Percentiles rank a stretch among this genome's conserved stretches.
Evolutionary conservation across 768 basidiomycete genomes (phyloP).

Genomic region (Russula dissimulans): DNA sequence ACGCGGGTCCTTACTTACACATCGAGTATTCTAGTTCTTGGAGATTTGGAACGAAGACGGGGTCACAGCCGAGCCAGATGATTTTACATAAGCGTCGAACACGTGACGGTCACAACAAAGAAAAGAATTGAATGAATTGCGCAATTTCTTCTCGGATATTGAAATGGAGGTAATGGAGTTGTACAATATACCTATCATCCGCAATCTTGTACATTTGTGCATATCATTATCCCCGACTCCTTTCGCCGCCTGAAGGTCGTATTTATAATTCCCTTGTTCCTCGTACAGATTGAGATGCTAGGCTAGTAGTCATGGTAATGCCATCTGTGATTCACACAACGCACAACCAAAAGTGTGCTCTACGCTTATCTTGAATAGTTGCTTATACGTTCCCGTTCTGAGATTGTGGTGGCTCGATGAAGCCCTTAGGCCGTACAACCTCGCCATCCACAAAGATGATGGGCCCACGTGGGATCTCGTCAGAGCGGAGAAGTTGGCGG

Average conservation of each 20-base stretch:
- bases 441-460: constrained; percentile 40
- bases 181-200: not conserved
- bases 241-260: not conserved
- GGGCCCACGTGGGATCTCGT: constrained; percentile 48
- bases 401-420: not conserved
- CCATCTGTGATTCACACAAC: not conserved
- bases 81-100: constrained; percentile 11
- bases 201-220: constrained; percentile 8
- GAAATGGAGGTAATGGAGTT: not conserved
- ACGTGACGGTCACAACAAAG: not conserved
- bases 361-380: not conserved
- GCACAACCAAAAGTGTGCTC: not conserved
- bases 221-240: constrained; percentile 14
- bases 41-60: constrained; percentile 81
- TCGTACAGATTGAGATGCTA: not conserved
- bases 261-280: not conserved
- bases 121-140: not conserved
- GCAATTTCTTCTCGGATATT: too few relatives aligned
- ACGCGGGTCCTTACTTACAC: not conserved
- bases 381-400: not conserved
- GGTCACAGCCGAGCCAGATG: constrained; percentile 48
- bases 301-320: not conserved
- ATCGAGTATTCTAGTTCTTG: constrained; percentile 43
- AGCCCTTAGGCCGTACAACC: constrained; percentile 21
- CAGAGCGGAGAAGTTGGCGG: constrained; percentile 33